Conservation (phyloP, 192 early-diverging fungal genomes). For the Funneliformis mosseae region DNA sequence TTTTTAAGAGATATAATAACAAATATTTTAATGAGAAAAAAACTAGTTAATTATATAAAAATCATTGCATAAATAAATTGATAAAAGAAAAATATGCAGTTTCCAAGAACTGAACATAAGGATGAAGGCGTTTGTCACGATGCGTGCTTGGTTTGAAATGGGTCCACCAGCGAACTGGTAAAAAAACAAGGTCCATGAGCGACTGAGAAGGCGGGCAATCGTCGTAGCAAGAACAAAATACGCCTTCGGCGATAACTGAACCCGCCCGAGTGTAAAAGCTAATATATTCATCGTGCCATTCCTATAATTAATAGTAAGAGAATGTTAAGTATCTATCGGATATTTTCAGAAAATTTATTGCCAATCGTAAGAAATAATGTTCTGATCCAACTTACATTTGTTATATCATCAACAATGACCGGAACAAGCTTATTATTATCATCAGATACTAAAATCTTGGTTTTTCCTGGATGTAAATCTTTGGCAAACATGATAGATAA, state of each 20-base stretch:
- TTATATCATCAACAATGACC: background rate
- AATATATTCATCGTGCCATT: background rate
- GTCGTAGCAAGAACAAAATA: background rate
- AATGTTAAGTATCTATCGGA: background rate
- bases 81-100: background rate
- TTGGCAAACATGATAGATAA: background rate
- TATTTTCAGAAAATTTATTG: no score
- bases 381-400: background rate
- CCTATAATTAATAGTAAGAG: background rate
- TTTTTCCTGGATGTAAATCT: background rate
- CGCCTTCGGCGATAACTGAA: background rate
- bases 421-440: background rate
- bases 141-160: background rate
- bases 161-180: conserved; percentile 27
- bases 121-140: conserved; percentile 20
- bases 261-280: background rate
- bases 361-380: background rate
- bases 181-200: conserved; percentile 19
- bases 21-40: no score
- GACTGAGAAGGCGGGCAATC: background rate
- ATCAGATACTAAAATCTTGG: background rate
- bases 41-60: no score
- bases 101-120: conserved; percentile 23
- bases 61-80: no score
- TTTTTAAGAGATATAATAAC: no score